Evolutionary conservation across 2,329 filamentous ascomycete genomes (phyloP), one percentile per base, ranked within the genome.

Genomic region (Diplodia mutila): DNA sequence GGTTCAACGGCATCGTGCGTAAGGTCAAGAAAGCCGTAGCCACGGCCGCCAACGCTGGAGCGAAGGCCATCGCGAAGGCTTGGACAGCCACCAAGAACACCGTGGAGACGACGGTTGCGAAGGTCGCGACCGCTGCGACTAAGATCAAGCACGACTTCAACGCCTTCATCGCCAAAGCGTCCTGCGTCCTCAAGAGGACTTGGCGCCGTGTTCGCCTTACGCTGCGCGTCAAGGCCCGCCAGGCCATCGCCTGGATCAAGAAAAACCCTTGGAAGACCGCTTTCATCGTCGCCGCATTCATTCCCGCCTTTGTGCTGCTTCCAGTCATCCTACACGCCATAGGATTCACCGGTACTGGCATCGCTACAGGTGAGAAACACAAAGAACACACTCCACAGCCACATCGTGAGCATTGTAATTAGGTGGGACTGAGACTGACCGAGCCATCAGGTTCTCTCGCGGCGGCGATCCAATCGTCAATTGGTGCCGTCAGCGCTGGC

Each of bases 271-370:
- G 72, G 27, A 70, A 73, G 65, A 72, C 72, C 8, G 64, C 63
- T 1, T 66, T 72, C 23, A 51, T 74, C 14, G 48, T 74, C 3
- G 65, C 69, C 29, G 23, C 6, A 21, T 4, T 51, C 39, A 72
- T 70, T 0, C 72, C 73, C 6, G 71, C 70, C 21, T 69, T 71
- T 21, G 70, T 68, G 2, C 71, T 71, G 2, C 18, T 21, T 14
- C 52, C 52, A 1, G 3, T 16, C 27, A 37, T 76, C 63, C 70
- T 76, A 21, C 68, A 53, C 23, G 52, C 65, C 5, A 32, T 74
- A 1, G 75, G 75, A 1, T 73, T 75, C 57, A 69, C 70, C 37
- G 61, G 72, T 6, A 52, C 48, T 8, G 75, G 75, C 3, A 72
- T 73, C 27, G 63, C 67, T 49, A 69, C 70, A 37, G 74, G 74